These are phyloP conservation scores for slime mould (Dictyostelium discoideum) DNA, from an alignment of 78 protist species.

Conservation along the genomic window dicty_2.7 NC_007088.5:8147501-8148000, in stretches of 20 bases:
- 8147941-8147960: slow-evolving; percentile 30
- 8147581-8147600: too few relatives aligned
- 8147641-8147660: background rate
- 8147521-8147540: too few relatives aligned
- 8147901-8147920: slow-evolving; percentile 44
- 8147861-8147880: too few relatives aligned
- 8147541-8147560: too few relatives aligned
- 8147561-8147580: too few relatives aligned
- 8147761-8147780: background rate
- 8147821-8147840: background rate
- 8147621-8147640: background rate
- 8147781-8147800: background rate
- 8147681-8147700: background rate
- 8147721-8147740: background rate
- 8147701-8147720: background rate
- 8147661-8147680: background rate
- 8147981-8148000: background rate
- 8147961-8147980: slow-evolving; percentile 2
- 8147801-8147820: slow-evolving; percentile 18
- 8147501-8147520: too few relatives aligned
- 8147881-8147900: background rate
- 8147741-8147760: background rate
- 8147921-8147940: slow-evolving; percentile 12
- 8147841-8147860: background rate
- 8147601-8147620: too few relatives aligned